These are phyloP conservation scores for Themeda triandra DNA, from an alignment of 176 grass and related monocot species.

Conservation along the genomic window DNA sequence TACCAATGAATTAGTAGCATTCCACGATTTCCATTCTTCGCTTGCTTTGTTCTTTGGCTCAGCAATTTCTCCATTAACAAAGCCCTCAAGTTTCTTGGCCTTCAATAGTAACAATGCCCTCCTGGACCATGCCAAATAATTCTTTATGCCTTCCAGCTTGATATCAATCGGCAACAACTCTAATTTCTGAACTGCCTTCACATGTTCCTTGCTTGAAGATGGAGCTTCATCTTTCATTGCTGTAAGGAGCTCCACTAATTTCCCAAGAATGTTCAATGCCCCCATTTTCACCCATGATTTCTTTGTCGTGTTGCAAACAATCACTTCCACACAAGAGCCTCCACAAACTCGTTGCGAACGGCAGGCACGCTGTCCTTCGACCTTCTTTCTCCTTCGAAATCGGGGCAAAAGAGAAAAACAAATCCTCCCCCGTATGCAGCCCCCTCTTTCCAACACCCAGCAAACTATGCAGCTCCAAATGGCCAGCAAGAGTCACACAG, in stretches of 20 bases:
- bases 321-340: no score
- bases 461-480: no score
- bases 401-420: no score
- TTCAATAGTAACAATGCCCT: not conserved
- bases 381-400: no score
- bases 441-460: no score
- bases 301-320: no score
- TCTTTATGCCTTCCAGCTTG: not conserved
- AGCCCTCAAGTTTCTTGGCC: not conserved
- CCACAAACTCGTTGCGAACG: no score
- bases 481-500: no score
- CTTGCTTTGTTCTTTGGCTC: not conserved
- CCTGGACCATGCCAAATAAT: not conserved
- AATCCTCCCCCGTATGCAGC: no score
- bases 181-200: not conserved
- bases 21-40: not conserved
- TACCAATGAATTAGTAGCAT: not conserved
- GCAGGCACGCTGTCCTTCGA: no score
- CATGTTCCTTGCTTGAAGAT: not conserved
- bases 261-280: not conserved
- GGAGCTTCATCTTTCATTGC: not conserved
- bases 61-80: not conserved
- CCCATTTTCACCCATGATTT: no score
- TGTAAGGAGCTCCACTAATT: not conserved
- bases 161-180: not conserved